These are phyloP conservation scores for Fagopyrum esculentum DNA, from an alignment of 148 eudicot genomes.

Conservation along the genomic window DNA sequence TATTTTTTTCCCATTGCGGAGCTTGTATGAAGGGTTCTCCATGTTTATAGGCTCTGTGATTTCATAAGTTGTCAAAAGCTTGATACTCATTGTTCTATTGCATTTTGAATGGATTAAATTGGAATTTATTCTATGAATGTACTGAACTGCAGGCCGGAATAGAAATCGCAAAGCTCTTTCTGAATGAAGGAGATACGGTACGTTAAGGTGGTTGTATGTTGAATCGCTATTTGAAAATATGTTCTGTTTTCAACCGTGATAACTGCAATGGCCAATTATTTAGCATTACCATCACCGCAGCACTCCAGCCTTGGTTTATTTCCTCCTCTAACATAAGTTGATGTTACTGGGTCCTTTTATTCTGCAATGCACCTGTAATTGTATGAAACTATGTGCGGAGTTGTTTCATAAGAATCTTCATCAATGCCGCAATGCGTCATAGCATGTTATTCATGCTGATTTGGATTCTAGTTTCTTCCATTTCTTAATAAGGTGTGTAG, in stretches of 20 bases:
- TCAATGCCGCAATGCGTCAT: not conserved
- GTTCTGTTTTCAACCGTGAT: not conserved
- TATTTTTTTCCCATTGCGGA: not conserved
- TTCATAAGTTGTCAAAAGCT: not conserved
- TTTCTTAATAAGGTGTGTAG: not conserved
- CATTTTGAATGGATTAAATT: not conserved
- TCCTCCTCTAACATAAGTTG: no score
- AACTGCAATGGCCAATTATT: not conserved
- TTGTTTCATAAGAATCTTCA: not conserved
- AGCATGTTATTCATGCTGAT: not conserved
- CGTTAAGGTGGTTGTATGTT: conserved; percentile 14
- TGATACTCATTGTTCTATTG: not conserved
- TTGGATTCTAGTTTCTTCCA: no score
- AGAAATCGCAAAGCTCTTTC: conserved; percentile 90
- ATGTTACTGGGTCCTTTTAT: not conserved
- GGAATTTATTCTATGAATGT: conserved; percentile 8
- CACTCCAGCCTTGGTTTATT: not conserved
- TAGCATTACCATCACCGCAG: not conserved
- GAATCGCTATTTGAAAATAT: not conserved
- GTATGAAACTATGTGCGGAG: not conserved
- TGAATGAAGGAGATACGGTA: conserved; percentile 78
- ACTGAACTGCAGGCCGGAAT: conserved; percentile 74
- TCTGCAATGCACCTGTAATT: not conserved
- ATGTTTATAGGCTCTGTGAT: not conserved
- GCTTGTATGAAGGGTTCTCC: not conserved